Conservation (phyloP, 108 stramenopile genomes). For the Fistulifera solaris region DNA sequence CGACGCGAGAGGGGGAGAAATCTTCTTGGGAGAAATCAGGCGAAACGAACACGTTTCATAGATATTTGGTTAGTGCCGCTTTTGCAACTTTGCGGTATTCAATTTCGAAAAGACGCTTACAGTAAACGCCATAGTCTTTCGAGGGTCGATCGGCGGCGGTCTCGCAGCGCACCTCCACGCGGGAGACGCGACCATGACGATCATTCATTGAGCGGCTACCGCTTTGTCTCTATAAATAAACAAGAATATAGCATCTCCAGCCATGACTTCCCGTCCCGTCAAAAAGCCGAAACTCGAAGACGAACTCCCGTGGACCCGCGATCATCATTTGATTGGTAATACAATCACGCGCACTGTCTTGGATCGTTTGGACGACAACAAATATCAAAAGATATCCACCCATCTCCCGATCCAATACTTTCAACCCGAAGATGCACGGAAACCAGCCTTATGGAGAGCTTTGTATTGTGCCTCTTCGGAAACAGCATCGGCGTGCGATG, state of each 20-base stretch:
- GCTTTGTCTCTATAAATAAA: too few relatives aligned
- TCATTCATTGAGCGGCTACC: too few relatives aligned
- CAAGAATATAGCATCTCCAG: not conserved
- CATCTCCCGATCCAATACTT: not conserved
- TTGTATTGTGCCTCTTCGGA: not conserved
- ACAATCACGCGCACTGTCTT: slow-evolving; percentile 5
- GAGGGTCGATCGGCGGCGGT: too few relatives aligned
- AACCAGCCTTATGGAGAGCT: slow-evolving; percentile 11
- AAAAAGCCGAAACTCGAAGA: not conserved
- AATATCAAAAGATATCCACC: not conserved
- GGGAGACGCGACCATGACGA: too few relatives aligned
- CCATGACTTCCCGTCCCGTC: not conserved
- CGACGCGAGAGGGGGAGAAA: too few relatives aligned
- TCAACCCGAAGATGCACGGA: slow-evolving; percentile 7
- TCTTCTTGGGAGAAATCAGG: too few relatives aligned
- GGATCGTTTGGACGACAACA: not conserved
- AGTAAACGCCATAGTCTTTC: too few relatives aligned
- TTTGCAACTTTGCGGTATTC: too few relatives aligned
- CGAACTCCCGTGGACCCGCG: slow-evolving; percentile 3
- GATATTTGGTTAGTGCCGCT: too few relatives aligned
- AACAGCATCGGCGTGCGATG: not conserved
- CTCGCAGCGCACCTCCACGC: too few relatives aligned
- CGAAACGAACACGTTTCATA: too few relatives aligned
- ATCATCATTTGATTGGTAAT: slow-evolving; percentile 25
- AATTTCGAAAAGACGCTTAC: too few relatives aligned